Evolutionary conservation across 192 early-diverging fungal genomes (phyloP).

Genomic region (Oehlia diaphana): DNA sequence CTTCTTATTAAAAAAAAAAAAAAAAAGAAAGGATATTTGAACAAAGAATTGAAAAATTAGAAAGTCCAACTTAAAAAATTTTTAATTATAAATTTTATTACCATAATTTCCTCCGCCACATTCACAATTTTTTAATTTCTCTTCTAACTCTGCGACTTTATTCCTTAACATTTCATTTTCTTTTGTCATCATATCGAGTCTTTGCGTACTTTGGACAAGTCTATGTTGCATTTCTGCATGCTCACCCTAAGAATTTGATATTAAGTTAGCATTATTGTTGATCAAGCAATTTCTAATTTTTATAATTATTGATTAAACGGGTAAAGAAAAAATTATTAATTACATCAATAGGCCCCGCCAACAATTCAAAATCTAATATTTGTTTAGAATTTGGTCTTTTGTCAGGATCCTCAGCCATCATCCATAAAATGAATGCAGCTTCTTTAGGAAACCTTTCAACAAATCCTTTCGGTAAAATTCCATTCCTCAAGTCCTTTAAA

Average conservation of each 20-base stretch:
- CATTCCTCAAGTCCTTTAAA: constrained; percentile 63
- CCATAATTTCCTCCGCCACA: too few species aligned
- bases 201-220: constrained; percentile 25
- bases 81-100: too few species aligned
- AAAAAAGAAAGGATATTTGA: too few species aligned
- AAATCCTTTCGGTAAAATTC: constrained; percentile 71
- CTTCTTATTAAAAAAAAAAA: too few species aligned
- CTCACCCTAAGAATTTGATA: not conserved
- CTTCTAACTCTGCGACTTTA: constrained; percentile 19
- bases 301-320: not conserved
- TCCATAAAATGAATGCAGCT: constrained; percentile 79
- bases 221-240: constrained; percentile 21
- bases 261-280: too few species aligned
- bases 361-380: constrained; percentile 69
- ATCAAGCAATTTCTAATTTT: too few species aligned
- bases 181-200: constrained; percentile 8
- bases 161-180: constrained; percentile 23
- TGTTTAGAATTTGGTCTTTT: constrained; percentile 69
- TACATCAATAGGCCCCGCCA: constrained; percentile 12
- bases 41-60: too few species aligned
- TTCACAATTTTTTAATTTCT: constrained; percentile 12
- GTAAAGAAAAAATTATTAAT: not conserved
- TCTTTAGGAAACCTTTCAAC: constrained; percentile 70
- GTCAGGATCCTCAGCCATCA: constrained; percentile 75
- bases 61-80: too few species aligned